These are phyloP conservation scores for Arachis stenosperma DNA, from an alignment of 306 rosid species.

Conservation along the genomic window DNA sequence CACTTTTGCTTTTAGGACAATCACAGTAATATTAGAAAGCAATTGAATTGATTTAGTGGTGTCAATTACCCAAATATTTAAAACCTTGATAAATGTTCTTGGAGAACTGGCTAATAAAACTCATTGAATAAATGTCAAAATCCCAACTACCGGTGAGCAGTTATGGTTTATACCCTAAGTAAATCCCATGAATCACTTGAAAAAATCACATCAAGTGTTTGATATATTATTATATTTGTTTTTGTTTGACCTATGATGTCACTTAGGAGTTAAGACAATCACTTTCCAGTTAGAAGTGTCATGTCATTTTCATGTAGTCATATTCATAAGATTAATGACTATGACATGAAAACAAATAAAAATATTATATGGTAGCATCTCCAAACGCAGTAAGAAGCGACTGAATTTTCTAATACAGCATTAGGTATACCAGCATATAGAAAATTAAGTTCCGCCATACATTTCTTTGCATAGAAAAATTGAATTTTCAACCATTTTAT, in stretches of 20 bases:
- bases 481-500: conserved; percentile 33
- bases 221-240: not conserved
- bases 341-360: conserved; percentile 28
- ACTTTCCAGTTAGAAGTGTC: conserved; percentile 28
- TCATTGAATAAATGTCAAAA: not conserved
- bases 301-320: conserved; percentile 45
- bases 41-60: no score
- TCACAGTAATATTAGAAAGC: no score
- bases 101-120: no score
- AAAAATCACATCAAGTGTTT: conserved; percentile 9
- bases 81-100: no score
- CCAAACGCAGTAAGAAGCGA: conserved; percentile 42
- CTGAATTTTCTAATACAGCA: conserved; percentile 37
- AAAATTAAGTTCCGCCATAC: conserved; percentile 46
- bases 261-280: not conserved
- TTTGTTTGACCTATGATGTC: conserved; percentile 5
- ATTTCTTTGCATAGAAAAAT: conserved; percentile 36
- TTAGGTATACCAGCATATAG: conserved; percentile 57
- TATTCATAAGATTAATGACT: conserved; percentile 36
- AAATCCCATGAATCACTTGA: not conserved
- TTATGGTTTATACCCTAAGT: not conserved
- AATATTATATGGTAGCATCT: conserved; percentile 18
- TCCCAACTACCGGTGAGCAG: not conserved
- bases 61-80: no score
- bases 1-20: no score